Evolutionary conservation across 1,139 yeast species (phyloP), one percentile per base, ranked within the genome.

Genomic region (Blastobotrys aristatus): DNA sequence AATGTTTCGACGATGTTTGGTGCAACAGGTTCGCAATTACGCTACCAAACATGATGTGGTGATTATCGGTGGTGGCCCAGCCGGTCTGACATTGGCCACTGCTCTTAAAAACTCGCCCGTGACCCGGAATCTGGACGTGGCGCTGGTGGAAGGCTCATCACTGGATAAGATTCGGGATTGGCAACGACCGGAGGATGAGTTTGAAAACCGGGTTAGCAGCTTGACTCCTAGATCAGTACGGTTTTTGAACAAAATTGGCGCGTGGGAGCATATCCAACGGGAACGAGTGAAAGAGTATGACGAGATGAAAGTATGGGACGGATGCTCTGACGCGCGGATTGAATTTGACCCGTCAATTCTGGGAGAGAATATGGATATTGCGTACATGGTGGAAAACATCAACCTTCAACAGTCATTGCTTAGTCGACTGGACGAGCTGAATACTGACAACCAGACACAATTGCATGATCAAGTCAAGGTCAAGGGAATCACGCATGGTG

Each of bases 31-130:
- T 10, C 38, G 26, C 16, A 27, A 18, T 3, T 29, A 30, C 26
- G 22, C 35, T n/a, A 34, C 24, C 21, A 35, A 36, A 26, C 53
- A 56, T 31, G 99, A 92, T 64, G 80, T 94, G 21, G 82, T 87
- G 11, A 84, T 92, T 49, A 85, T 94, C 41, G 99, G 99, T 22
- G 98, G 96, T 5, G 99, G 99, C 0, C 96, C 97, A 1, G 97
- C 98, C 0, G 99, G 99, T 0, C 70, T 92, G 48, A 83, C 97
- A 1, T 70, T 92, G 34, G 82, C 94, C 2, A 76, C 96, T 0
- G 95, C 95, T 0, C 63, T 83, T 62, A 75, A 85, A 62, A 74
- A 76, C 57, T 82, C 90, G 1, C 80, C 83, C 8, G 65, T 72
- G 33, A 77, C 95, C 3, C 70, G 69, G 24, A 73, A 78, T 48